phyloP scores from a whole-genome alignment of 164 flowering plant species.

The Dillenia turbinata region DNA sequence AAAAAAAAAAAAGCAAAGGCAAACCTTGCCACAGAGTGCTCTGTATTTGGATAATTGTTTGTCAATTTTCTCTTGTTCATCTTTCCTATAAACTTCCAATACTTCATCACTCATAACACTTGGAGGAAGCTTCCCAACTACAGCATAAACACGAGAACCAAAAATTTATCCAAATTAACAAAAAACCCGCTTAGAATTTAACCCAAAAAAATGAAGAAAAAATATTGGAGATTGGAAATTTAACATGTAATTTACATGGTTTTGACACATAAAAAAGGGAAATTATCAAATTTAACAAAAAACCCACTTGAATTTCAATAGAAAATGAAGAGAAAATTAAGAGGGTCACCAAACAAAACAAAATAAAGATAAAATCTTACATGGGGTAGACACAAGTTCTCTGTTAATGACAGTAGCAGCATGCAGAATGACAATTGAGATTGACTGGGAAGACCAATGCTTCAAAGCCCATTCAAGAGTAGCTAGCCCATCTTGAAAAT shows the following conservation, averaged over 20 bases:
- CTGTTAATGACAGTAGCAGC: constrained; percentile 11
- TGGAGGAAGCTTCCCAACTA: constrained; percentile 74
- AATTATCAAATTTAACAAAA: constrained; percentile 1
- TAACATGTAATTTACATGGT: constrained; percentile 30
- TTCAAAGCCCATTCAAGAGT: constrained; percentile 51
- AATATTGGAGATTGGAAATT: neutral
- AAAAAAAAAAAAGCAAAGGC: neutral
- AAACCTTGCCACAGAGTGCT: constrained; percentile 58
- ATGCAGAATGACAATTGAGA: constrained; percentile 50
- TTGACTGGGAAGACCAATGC: constrained; percentile 37
- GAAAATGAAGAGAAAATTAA: too few relatives aligned
- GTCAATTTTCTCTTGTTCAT: constrained; percentile 45
- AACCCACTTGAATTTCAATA: too few relatives aligned
- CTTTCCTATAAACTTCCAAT: constrained; percentile 28
- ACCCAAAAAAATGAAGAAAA: neutral
- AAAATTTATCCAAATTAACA: neutral
- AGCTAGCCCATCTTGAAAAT: constrained; percentile 44
- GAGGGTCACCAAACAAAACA: neutral
- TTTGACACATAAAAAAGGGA: constrained; percentile 28
- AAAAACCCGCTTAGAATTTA: neutral
- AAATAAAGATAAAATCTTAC: constrained; percentile 8
- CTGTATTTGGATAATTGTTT: constrained; percentile 38
- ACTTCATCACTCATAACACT: constrained; percentile 52
- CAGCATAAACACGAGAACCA: neutral
- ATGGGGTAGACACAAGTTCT: constrained; percentile 22